Base-by-base conservation (phyloP, 495 filamentous ascomycete species). In the Xylaria grammica region DNA sequence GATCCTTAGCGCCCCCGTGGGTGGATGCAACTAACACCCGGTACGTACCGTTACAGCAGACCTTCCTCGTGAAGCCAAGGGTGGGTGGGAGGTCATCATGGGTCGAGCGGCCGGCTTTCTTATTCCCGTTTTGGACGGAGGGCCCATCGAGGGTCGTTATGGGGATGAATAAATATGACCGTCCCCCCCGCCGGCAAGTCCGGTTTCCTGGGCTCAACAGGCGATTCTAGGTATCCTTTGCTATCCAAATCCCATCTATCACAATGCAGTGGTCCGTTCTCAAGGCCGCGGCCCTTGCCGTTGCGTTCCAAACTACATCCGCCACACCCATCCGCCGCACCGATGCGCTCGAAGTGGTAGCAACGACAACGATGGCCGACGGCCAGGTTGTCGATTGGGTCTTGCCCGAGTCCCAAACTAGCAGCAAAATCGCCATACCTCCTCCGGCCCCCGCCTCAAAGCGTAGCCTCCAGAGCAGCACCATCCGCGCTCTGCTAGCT, bases 351-450 rank as follows among this genome's bases (percentile, higher is more conserved):
- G 11, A 57, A 1, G 44, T 57, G 10, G 30, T 63, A 6, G 51
- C 51, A 19, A 65, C 62, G 30, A 73, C 70, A 5, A 73, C 62
- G 0, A 50, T 50, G 4, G 50, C 70, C 32, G 57, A 68, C 20
- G 54, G 62, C 24, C 65, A 70, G 48, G 38, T 56, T 15, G 62
- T 73, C 30, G 71, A 73, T 56, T 72, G 71, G 71, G 61, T 74
- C 45, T n/a, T 66, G 4, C 38, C 62, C 0, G 67, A 66, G 13
- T 69, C 69, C 26, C 71, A 74, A 56, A 59, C 61, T 13, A 49
- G 17, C 2, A 22, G 42, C 11, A 50, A 66, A 10, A 59, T 74
- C 32, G 69, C 71, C 32, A 58, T 3, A 3, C 15, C 69, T 15
- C 71, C 71, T 42, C 56, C 70, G 36, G 20, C 36, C 1, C 63